A percentile compares a stretch with the other conserved stretches of the same genome.
These are phyloP conservation scores for Colletotrichum nymphaeae DNA, from an alignment of 2,329 filamentous ascomycete genomes.

Conservation along the genomic window DNA sequence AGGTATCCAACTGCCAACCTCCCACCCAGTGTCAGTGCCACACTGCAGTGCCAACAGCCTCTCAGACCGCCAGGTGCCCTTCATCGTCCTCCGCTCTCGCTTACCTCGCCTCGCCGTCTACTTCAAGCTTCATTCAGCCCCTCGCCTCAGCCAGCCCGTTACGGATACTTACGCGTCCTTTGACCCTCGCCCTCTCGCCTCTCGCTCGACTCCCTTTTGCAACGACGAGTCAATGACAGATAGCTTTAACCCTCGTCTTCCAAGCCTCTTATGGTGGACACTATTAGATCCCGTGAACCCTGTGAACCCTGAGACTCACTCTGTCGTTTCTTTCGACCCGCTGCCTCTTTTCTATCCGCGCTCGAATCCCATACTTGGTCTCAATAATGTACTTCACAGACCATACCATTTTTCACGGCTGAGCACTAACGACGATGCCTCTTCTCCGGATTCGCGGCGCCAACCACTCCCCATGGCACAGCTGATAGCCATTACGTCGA, in stretches of 20 bases:
- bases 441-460: not conserved
- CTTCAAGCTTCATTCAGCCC: not conserved
- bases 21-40: not conserved
- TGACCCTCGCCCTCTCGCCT: not conserved
- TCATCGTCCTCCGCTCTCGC: not conserved
- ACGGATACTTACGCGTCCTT: slow-evolving; percentile 9
- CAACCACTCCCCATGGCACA: slow-evolving; percentile 3
- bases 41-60: not conserved
- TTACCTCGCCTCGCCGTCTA: not conserved
- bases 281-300: too few relatives aligned
- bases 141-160: not conserved
- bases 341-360: not conserved
- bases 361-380: not conserved
- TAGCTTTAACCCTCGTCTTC: not conserved
- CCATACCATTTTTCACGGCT: not conserved
- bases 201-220: not conserved
- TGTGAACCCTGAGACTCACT: too few relatives aligned
- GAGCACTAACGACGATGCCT: not conserved
- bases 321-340: not conserved
- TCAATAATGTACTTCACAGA: not conserved
- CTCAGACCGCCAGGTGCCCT: not conserved
- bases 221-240: not conserved
- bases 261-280: too few relatives aligned
- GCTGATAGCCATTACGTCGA: not conserved
- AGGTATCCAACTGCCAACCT: not conserved